phyloP scores from a whole-genome alignment of 2,329 filamentous ascomycete genomes.

The Periconia digitata region DNA sequence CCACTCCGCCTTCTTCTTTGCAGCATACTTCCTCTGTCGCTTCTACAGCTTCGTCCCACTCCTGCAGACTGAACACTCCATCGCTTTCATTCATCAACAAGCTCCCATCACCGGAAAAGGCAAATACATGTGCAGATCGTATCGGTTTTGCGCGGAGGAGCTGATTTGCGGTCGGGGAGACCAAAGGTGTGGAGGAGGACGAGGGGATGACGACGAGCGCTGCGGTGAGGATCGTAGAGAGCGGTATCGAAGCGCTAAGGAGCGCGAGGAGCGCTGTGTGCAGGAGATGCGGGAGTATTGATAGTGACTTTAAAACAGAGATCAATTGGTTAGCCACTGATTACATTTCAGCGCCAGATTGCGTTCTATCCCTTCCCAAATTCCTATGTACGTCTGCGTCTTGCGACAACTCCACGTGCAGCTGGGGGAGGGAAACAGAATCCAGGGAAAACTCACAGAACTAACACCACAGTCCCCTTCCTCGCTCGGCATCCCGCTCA shows the following conservation, averaged over 20 bases:
- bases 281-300: constrained; percentile 77
- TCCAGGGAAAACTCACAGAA: constrained; percentile 52
- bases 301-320: constrained; percentile 62
- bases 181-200: constrained; percentile 46
- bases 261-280: constrained; percentile 83
- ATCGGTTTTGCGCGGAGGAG: constrained; percentile 67
- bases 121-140: constrained; percentile 83
- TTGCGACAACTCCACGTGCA: too few relatives aligned
- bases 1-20: constrained; percentile 40
- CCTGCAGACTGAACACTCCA: constrained; percentile 71
- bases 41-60: constrained; percentile 73
- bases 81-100: constrained; percentile 80
- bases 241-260: constrained; percentile 78
- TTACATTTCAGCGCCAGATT: too few relatives aligned
- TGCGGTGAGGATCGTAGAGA: constrained; percentile 76
- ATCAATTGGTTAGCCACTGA: constrained; percentile 10
- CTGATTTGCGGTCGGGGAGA: constrained; percentile 62
- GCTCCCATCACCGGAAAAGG: constrained; percentile 68
- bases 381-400: too few relatives aligned
- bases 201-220: constrained; percentile 77
- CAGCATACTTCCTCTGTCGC: constrained; percentile 68
- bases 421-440: not conserved
- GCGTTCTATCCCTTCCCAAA: too few relatives aligned
- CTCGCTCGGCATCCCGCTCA: constrained; percentile 69
- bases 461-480: constrained; percentile 62